phyloP scores from a whole-genome alignment of 179 eudicot species.

The Beta macrorhiza region DNA sequence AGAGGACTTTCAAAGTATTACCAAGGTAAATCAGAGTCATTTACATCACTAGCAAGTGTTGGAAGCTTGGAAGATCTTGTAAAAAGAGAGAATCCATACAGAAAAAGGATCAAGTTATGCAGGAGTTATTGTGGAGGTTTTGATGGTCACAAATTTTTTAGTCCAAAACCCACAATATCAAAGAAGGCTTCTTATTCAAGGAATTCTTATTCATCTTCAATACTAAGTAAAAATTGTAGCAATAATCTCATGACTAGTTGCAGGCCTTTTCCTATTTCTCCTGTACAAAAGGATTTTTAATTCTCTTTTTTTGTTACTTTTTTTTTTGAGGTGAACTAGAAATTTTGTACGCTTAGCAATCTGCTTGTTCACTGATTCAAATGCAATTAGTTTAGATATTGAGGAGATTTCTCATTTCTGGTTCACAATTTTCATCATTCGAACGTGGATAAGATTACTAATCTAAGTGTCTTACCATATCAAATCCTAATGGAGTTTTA shows the following conservation, averaged over 20 bases:
- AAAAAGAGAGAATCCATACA: constrained; percentile 48
- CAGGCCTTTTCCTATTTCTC: constrained; percentile 17
- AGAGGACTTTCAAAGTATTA: constrained; percentile 67
- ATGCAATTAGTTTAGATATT: not conserved
- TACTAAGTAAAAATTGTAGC: constrained; percentile 13
- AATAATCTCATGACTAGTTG: constrained; percentile 19
- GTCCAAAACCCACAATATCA: constrained; percentile 53
- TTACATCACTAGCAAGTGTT: constrained; percentile 57
- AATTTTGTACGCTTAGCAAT: constrained; percentile 23
- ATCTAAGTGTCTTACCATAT: too few species aligned
- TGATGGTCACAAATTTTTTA: constrained; percentile 27
- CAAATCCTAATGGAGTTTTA: too few species aligned
- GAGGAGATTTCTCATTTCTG: not conserved
- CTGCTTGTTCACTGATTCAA: constrained; percentile 1
- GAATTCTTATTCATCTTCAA: constrained; percentile 13
- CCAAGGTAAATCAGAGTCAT: constrained; percentile 68
- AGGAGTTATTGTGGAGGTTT: constrained; percentile 45
- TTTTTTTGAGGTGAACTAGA: not conserved
- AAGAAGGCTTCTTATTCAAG: constrained; percentile 38
- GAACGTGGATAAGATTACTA: too few species aligned
- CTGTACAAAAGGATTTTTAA: constrained; percentile 22
- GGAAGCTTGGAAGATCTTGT: constrained; percentile 61
- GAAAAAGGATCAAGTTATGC: constrained; percentile 42
- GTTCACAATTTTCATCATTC: not conserved
- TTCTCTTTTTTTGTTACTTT: not conserved